Base-by-base conservation (phyloP, 345 rosid genomes). In the Populus deltoides region DNA sequence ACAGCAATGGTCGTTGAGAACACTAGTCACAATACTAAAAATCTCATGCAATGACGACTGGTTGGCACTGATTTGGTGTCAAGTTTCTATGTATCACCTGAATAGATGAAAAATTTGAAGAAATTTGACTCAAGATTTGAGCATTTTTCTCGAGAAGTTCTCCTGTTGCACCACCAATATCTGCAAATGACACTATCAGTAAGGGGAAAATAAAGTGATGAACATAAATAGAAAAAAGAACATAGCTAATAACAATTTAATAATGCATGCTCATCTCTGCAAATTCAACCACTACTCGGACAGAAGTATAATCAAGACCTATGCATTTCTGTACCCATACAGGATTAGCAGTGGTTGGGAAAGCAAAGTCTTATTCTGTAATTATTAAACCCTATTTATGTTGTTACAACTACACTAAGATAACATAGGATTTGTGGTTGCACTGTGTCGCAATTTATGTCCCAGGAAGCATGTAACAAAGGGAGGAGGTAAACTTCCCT, bases 61-160 rank as follows among this genome's bases (percentile, higher is more conserved):
- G 31, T 55, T 25, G 63, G 49, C 45, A 59, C 20, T 18, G 15
- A 39, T 24, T 39, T 6, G 16, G 36, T 17, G 45, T 36, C 6
- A 36, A 62, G 31, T 39, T 39, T 33, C 13, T 45, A 49, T 53
- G 16, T 31, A 66, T 87, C 75, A 91, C 97, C 96, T 93, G 96
- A 72, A 85, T 88, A 77, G 90, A 80, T 31, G 90, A 80, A 76
- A 93, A 90, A 82, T 93, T 93, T 65, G 91, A 62, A 74, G 93
- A 86, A 69, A 91, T 86, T 87, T 90, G 96, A 83, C 83, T 86
- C 73, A 93, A 87, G 85, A 91, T 86, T 65, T 93, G 92, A 67
- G 94, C 80, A 85, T 89, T 91, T 83, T 91, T 89, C 86, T 90
- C 94, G 47, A 93, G 89, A 81, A 93, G 91, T 78, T 91, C 91